Base-by-base conservation (phyloP, 441 rosid species). In the Pelargonium myrrhifolium region DNA sequence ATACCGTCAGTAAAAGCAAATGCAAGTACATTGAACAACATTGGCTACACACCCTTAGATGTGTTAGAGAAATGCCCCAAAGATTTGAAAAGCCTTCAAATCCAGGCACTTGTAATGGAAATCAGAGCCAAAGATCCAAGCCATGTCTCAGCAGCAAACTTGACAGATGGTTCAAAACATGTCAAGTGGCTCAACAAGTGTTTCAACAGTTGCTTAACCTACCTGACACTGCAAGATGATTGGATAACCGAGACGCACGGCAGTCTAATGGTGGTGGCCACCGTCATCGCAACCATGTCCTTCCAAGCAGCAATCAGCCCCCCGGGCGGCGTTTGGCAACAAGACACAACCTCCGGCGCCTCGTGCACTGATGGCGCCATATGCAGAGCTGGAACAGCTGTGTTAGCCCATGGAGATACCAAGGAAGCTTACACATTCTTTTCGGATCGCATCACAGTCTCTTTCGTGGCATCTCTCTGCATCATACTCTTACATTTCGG, bases 291-390 rank as follows among this genome's bases (percentile, higher is more conserved):
- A 6, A 53, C 59, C 58, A 51, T 51, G 58, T 51, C 58, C 3
- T 49, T 49, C 56, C 56, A 49, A n/a, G 56, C 56, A 2, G 56
- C 56, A 49, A 49, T 49, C 14, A n/a, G 20, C 56, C 56, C 56
- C 5, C 56, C 56, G 3, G 56, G 56, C 56, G 56, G 56, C 18
- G 56, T 49, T 18, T 49, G 56, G 56, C 20, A 49, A 49, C 8
- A 49, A 5, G 56, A 49, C 56, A 49, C 56, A 1, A n/a, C 56
- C 56, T 4, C 17, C 4, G 56, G 56, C 18, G 18, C 56, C 15
- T 49, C 56, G n/a, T 49, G 56, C 56, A 49, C 18, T 18, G 7
- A 4, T 1, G 6, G 3, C 56, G 56, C 56, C 18, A 18, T 49
- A 1, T 49, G 56, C 20, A 49, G 5, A 49, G 56, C 56, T 5